These are phyloP conservation scores for Ceratobasidium sp. DNA, from an alignment of 1,284 basidiomycete genomes.

Conservation along the genomic window DNA sequence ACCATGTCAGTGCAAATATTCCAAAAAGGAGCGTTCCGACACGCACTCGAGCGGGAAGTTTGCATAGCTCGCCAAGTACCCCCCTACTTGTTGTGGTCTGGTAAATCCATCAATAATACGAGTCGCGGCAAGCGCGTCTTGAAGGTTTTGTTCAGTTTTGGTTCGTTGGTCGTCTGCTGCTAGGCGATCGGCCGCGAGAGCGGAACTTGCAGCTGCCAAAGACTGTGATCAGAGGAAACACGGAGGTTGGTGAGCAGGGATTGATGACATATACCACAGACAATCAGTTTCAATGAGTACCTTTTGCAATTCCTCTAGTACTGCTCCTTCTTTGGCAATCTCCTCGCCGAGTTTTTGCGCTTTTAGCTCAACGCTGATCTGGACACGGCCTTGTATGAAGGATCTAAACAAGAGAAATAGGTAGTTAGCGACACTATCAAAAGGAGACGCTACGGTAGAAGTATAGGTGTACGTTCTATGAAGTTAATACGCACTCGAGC, in stretches of 20 bases:
- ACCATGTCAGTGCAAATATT: not conserved
- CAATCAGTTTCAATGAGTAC: constrained; percentile 52
- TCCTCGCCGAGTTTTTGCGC: constrained; percentile 81
- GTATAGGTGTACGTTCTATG: not conserved
- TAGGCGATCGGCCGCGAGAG: constrained; percentile 22
- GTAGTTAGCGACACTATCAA: not conserved
- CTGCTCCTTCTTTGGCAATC: constrained; percentile 70
- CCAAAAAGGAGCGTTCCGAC: not conserved
- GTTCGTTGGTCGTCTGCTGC: constrained; percentile 60
- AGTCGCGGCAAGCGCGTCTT: constrained; percentile 80
- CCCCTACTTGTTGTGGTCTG: constrained; percentile 75
- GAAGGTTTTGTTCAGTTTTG: constrained; percentile 80
- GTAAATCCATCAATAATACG: constrained; percentile 81
- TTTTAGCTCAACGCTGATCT: constrained; percentile 82
- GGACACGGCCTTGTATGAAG: constrained; percentile 80
- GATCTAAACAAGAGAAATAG: constrained; percentile 62
- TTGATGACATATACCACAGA: not conserved
- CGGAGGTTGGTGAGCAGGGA: not conserved
- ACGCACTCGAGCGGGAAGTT: constrained; percentile 86
- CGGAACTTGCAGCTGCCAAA: constrained; percentile 21
- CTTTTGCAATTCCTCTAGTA: constrained; percentile 76
- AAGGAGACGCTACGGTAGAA: not conserved
- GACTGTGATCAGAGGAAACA: constrained; percentile 10
- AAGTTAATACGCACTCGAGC: constrained; percentile 71
- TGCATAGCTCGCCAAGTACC: constrained; percentile 78